Evolutionary conservation across 2,329 filamentous ascomycete species (phyloP).

Genomic region (Pestalotiopsis sp.): DNA sequence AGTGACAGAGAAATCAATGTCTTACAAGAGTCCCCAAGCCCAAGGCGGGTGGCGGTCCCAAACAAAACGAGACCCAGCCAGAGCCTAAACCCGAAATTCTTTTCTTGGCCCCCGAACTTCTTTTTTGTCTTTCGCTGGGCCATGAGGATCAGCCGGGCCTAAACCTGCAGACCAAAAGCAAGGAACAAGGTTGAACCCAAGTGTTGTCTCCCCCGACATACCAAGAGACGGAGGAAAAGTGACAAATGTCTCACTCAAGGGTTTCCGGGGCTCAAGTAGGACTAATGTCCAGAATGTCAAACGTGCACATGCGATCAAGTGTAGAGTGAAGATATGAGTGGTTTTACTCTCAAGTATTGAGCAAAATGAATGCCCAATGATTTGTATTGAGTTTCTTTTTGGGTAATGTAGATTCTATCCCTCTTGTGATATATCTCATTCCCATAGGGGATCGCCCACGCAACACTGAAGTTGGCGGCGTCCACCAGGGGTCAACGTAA

Average conservation of each 20-base stretch:
- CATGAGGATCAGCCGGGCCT: no score
- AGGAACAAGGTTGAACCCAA: no score
- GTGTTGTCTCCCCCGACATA: no score
- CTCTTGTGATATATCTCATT: constrained; percentile 18
- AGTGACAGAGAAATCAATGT: no score
- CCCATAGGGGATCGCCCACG: constrained; percentile 19
- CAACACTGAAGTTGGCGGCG: constrained; percentile 25
- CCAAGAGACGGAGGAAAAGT: no score
- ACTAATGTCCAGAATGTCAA: background rate
- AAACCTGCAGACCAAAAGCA: no score
- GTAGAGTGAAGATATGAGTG: background rate
- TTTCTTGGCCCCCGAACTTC: no score
- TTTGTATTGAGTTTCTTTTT: constrained; percentile 26
- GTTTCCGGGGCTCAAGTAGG: no score
- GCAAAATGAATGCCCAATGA: constrained; percentile 21
- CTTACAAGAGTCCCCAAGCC: background rate
- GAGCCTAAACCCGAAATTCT: no score
- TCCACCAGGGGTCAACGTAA: constrained; percentile 32
- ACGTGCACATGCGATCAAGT: background rate
- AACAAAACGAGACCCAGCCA: no score
- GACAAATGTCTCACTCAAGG: no score
- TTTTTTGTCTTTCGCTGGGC: no score
- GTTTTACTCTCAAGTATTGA: background rate
- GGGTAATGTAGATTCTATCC: constrained; percentile 29
- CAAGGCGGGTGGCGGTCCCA: background rate